Evolutionary conservation across 1,284 basidiomycete species (phyloP).

Genomic region (Trametes sp.): DNA sequence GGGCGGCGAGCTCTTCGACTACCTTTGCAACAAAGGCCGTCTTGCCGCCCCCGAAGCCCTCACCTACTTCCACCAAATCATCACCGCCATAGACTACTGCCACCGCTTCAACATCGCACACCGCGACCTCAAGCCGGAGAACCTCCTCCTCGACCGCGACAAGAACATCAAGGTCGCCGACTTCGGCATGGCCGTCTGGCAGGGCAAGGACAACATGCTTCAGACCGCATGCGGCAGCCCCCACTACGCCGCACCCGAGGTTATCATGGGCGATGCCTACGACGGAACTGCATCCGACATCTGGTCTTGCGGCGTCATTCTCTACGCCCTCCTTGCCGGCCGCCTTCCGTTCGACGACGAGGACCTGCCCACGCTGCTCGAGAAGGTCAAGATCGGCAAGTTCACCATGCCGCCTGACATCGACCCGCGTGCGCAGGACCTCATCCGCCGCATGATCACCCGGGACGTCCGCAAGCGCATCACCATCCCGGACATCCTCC

Average conservation of each 20-base stretch:
- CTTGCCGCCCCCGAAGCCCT: conserved; percentile 84
- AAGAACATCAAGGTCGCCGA: conserved; percentile 97
- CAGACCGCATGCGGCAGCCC: conserved; percentile 95
- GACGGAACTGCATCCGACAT: conserved; percentile 92
- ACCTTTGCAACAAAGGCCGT: conserved; percentile 88
- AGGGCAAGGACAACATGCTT: conserved; percentile 72
- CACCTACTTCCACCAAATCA: conserved; percentile 97
- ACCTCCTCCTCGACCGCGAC: conserved; percentile 86
- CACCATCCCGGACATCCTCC: conserved; percentile 86
- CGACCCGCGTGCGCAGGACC: conserved; percentile 78
- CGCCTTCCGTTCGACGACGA: conserved; percentile 94
- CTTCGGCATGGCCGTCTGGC: conserved; percentile 99
- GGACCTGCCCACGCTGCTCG: conserved; percentile 77
- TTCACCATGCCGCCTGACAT: conserved; percentile 89
- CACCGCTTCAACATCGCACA: conserved; percentile 98
- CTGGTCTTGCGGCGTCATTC: conserved; percentile 98
- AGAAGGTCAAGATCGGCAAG: conserved; percentile 85
- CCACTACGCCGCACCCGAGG: conserved; percentile 98
- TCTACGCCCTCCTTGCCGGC: conserved; percentile 93
- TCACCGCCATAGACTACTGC: conserved; percentile 94
- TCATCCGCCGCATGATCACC: conserved; percentile 89
- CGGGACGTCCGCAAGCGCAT: conserved; percentile 86
- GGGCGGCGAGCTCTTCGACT: conserved; percentile 97
- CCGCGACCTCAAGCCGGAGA: conserved; percentile 97
- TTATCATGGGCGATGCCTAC: conserved; percentile 87